phyloP scores from a whole-genome alignment of 2,329 filamentous ascomycete genomes.

The Alternaria sp. region DNA sequence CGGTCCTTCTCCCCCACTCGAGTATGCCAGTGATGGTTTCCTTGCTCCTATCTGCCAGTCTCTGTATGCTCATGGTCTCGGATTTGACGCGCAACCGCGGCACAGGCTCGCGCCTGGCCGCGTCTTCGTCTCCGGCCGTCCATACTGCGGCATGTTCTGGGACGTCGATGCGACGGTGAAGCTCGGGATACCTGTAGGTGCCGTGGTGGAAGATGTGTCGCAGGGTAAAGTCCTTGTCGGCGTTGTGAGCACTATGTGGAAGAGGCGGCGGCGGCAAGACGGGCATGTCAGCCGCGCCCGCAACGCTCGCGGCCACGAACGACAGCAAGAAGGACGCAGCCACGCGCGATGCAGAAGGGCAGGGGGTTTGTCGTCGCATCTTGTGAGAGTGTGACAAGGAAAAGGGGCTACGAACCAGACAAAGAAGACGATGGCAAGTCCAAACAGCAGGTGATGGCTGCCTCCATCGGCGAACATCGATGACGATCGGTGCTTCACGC shows the following conservation, averaged over 20 bases:
- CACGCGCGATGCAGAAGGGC: constrained; percentile 67
- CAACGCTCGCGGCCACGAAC: constrained; percentile 65
- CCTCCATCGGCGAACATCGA: constrained; percentile 12
- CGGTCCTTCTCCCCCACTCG: constrained; percentile 72
- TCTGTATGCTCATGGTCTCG: constrained; percentile 73
- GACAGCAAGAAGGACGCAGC: constrained; percentile 71
- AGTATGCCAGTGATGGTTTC: constrained; percentile 81
- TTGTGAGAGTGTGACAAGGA: constrained; percentile 4
- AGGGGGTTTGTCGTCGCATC: constrained; percentile 41
- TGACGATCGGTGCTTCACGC: constrained; percentile 19
- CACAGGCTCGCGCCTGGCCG: constrained; percentile 49
- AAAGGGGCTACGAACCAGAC: background rate
- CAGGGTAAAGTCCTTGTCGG: constrained; percentile 57
- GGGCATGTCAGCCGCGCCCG: constrained; percentile 50
- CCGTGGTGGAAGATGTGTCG: constrained; percentile 95
- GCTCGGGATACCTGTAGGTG: constrained; percentile 75
- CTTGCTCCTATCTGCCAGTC: constrained; percentile 79
- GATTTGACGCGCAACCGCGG: constrained; percentile 65
- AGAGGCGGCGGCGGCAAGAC: constrained; percentile 35
- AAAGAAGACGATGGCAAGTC: background rate
- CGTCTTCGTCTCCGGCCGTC: constrained; percentile 66
- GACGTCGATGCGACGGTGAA: constrained; percentile 81
- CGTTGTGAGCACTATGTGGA: constrained; percentile 29
- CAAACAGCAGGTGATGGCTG: constrained; percentile 1
- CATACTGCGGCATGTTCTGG: constrained; percentile 68